Base-by-base conservation (phyloP, 139 green algal species). In the Pleodorina starrii region DNA sequence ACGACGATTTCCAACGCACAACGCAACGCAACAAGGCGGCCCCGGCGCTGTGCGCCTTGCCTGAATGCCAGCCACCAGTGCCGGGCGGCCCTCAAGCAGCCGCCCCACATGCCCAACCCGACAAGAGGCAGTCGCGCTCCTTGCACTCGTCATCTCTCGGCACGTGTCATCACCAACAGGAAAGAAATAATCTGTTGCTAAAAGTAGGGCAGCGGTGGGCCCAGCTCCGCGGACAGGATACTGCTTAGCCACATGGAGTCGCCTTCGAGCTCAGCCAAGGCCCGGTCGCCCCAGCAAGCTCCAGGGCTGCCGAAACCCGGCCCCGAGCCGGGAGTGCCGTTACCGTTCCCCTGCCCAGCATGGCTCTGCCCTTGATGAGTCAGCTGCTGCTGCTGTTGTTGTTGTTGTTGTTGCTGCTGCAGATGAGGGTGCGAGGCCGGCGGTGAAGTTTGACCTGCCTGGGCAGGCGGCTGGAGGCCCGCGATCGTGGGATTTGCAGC, bases 191-290 rank as follows among this genome's bases (percentile, higher is more conserved):
- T n/a, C n/a, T n/a, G n/a, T 68, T 17, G 19, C 14, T 7, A 76
- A 46, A 48, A 76, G 38, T 48, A 76, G 9, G 68, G 68, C 36
- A 46, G 6, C 10, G 68, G 16, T 76, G 68, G 32, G 1, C 12
- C 23, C 19, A 68, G 5, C 7, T 63, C 44, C 6, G 48, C 17
- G n/a, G 48, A 35, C 48, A 69, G 51, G n/a, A 84, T 44, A 48
- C 7, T 71, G 76, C 76, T 63, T 0, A 82, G 74, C 74, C 74
- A 82, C 43, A 66, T 42, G 1, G 74, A 66, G 25, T 82, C 74
- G 2, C 74, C 74, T 43, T 82, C 74, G 0, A 82, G 46, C 25
- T 82, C 74, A 19, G 44, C 74, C 44, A 82, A 23, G 4, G 74
- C 46, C 14, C 46, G 25, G 27, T 82, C 74, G 6, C 46, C 74